A percentile compares a stretch with the other conserved stretches of the same genome.
Conservation (phyloP, 1,284 basidiomycete species). For the Leucoagaricus sp. region DNA sequence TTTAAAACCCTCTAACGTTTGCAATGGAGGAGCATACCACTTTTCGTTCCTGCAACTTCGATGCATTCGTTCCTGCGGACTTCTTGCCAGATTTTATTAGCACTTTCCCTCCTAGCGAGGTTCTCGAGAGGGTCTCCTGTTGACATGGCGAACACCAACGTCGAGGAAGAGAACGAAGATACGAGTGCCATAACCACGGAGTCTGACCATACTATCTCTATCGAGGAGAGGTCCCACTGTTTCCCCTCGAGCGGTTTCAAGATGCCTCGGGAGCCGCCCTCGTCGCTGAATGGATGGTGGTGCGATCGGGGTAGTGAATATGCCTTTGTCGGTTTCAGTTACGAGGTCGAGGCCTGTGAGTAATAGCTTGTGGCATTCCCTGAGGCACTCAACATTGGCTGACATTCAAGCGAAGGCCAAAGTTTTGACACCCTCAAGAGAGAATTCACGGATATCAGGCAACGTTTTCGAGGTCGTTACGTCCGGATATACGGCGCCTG, state of each 20-base stretch:
- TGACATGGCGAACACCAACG: neutral
- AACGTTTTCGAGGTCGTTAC: conserved; percentile 65
- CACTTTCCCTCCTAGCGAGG: neutral
- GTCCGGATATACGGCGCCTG: conserved; percentile 73
- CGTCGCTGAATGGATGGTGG: conserved; percentile 62
- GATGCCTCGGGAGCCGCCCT: conserved; percentile 53
- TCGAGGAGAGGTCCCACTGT: conserved; percentile 22
- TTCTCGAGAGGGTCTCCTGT: neutral
- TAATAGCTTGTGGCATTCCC: neutral
- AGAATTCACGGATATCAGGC: conserved; percentile 66
- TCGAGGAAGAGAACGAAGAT: neutral
- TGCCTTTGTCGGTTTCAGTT: conserved; percentile 74
- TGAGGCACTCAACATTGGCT: neutral
- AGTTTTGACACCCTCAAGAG: conserved; percentile 45
- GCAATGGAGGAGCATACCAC: too few relatives aligned
- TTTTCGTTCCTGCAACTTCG: too few relatives aligned
- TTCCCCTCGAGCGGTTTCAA: conserved; percentile 51
- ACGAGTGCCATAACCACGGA: neutral
- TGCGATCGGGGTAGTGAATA: conserved; percentile 63
- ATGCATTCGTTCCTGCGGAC: neutral
- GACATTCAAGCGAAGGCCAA: conserved; percentile 40
- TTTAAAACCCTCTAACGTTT: too few relatives aligned
- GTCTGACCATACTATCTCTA: neutral
- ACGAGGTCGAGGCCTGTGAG: conserved; percentile 63
- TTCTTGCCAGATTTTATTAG: neutral